Percentiles rank a stretch among this genome's conserved stretches.
These are phyloP conservation scores for Mycena olivaceomarginata DNA, from an alignment of 768 basidiomycete genomes.

Conservation along the genomic window DNA sequence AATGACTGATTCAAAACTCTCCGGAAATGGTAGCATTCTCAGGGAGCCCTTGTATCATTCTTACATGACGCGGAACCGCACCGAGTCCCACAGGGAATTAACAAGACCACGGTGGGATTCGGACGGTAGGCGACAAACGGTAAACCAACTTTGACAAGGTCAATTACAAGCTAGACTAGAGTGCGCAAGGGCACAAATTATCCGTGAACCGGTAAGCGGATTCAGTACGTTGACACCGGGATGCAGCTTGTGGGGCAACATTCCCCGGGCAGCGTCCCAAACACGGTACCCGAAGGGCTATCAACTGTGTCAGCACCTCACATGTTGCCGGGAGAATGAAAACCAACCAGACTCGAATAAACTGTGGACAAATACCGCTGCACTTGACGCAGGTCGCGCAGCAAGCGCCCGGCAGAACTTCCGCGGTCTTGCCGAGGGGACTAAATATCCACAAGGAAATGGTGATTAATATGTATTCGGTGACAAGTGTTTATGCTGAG, in stretches of 20 bases:
- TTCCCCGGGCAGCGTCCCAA: constrained; percentile 32
- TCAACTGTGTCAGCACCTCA: constrained; percentile 31
- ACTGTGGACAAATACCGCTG: constrained; percentile 28
- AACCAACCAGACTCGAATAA: constrained; percentile 24
- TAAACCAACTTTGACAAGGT: too few relatives aligned
- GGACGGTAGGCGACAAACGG: too few relatives aligned
- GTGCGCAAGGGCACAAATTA: not conserved
- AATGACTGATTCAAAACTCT: too few relatives aligned
- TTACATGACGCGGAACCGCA: too few relatives aligned
- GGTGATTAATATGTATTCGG: constrained; percentile 30
- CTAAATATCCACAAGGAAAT: constrained; percentile 31
- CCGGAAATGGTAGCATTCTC: too few relatives aligned
- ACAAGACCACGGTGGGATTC: too few relatives aligned
- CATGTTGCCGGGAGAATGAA: constrained; percentile 31
- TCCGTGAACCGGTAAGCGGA: constrained; percentile 30
- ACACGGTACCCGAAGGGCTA: constrained; percentile 33
- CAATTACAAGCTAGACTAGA: too few relatives aligned
- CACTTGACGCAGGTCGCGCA: constrained; percentile 32
- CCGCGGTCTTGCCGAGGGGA: constrained; percentile 33
- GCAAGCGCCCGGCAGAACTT: constrained; percentile 32
- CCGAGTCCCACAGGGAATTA: too few relatives aligned
- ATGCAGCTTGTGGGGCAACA: constrained; percentile 36
- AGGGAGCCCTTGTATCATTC: too few relatives aligned
- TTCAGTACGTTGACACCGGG: constrained; percentile 29
- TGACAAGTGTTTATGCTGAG: constrained; percentile 28